Conservation (phyloP, 495 filamentous ascomycete species). For the Cercophora samala region DNA sequence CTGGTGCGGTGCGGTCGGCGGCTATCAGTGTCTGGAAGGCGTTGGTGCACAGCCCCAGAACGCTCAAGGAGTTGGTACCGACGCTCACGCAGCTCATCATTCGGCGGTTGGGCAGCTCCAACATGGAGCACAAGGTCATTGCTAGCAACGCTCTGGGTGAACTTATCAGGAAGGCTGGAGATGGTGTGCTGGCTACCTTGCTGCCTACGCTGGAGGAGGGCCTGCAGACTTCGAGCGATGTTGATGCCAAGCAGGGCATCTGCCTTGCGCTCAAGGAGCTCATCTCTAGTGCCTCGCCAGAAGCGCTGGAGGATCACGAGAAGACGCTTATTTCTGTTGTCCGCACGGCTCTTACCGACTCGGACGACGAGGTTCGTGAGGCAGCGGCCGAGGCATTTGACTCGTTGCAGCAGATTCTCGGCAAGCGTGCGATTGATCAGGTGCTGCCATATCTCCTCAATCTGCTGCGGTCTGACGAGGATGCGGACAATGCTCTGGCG, state of each 20-base stretch:
- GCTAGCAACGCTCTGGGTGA: slow-evolving; percentile 95
- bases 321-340: slow-evolving; percentile 92
- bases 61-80: slow-evolving; percentile 90
- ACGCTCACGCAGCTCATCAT: slow-evolving; percentile 93
- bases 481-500: slow-evolving; percentile 87
- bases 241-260: slow-evolving; percentile 94
- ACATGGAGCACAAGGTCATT: slow-evolving; percentile 98
- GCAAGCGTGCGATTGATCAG: slow-evolving; percentile 90
- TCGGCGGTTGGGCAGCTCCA: slow-evolving; percentile 86
- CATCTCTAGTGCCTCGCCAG: slow-evolving; percentile 83
- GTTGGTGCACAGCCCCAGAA: slow-evolving; percentile 85
- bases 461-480: slow-evolving; percentile 75
- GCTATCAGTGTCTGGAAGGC: slow-evolving; percentile 96
- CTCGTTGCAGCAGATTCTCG: slow-evolving; percentile 84
- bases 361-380: slow-evolving; percentile 84
- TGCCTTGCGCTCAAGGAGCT: slow-evolving; percentile 93
- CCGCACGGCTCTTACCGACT: slow-evolving; percentile 86
- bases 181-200: slow-evolving; percentile 82
- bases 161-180: slow-evolving; percentile 92
- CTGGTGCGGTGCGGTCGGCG: slow-evolving; percentile 82
- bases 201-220: slow-evolving; percentile 92
- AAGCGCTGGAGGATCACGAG: slow-evolving; percentile 90
- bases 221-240: slow-evolving; percentile 80
- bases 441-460: slow-evolving; percentile 89
- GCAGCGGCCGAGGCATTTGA: slow-evolving; percentile 97